Evolutionary conservation across 2,329 filamentous ascomycete species (phyloP).

Genomic region (Fusarium bactridioides): DNA sequence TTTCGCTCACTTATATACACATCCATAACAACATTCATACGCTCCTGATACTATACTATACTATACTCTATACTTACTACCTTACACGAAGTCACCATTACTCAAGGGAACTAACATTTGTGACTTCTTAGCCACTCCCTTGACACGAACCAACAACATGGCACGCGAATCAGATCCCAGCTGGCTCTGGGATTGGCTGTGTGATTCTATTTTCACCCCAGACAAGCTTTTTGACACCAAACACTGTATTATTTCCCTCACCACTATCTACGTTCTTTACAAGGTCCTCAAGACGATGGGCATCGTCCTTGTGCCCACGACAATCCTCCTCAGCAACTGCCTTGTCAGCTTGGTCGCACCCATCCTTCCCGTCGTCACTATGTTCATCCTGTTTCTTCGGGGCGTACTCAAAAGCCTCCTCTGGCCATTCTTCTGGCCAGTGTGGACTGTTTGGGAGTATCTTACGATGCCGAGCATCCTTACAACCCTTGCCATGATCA

Average conservation of each 20-base stretch:
- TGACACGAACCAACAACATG: background rate
- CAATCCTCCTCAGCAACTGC: background rate
- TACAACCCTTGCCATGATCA: background rate
- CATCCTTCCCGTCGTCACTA: background rate
- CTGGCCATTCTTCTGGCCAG: background rate
- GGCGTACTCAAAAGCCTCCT: background rate
- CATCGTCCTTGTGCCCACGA: background rate
- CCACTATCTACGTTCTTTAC: background rate
- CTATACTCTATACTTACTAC: background rate
- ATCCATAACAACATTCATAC: background rate
- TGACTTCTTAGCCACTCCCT: background rate
- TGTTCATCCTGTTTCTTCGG: background rate
- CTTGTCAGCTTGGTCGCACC: background rate
- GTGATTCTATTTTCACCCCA: slow-evolving; percentile 1
- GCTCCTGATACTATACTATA: background rate
- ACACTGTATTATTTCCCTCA: slow-evolving; percentile 13
- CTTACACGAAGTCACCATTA: background rate
- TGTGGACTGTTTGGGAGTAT: background rate
- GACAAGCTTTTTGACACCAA: slow-evolving; percentile 12
- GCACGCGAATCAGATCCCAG: background rate
- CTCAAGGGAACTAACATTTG: background rate
- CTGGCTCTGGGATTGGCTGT: slow-evolving; percentile 5
- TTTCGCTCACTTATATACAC: background rate
- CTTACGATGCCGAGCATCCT: background rate
- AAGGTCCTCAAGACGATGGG: background rate